Evolutionary conservation across 73 alveolate species (phyloP).

Genomic region (Diophrys sp.): DNA sequence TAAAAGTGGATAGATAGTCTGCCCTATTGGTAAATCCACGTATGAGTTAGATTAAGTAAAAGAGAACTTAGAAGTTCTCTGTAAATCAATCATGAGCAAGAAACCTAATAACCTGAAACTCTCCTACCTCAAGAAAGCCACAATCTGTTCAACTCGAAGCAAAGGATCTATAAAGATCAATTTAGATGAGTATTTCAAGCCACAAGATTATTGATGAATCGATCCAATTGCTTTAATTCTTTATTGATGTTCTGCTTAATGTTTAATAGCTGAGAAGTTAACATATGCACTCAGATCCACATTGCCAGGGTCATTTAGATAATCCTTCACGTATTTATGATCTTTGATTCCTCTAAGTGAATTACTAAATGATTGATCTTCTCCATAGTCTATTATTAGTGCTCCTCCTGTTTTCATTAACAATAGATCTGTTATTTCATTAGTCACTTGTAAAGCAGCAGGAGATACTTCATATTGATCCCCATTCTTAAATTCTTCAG

Average conservation of each 20-base stretch:
- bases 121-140: too few relatives aligned
- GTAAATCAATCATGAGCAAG: too few relatives aligned
- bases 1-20: too few relatives aligned
- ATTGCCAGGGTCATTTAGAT: constrained; percentile 72
- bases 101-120: too few relatives aligned
- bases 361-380: constrained; percentile 67
- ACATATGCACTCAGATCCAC: constrained; percentile 86
- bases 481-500: constrained; percentile 62
- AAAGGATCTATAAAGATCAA: too few relatives aligned
- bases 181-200: too few relatives aligned
- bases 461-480: constrained; percentile 81
- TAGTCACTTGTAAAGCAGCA: constrained; percentile 30
- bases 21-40: too few relatives aligned
- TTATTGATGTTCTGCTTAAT: constrained; percentile 45
- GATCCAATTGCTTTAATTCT: constrained; percentile 42
- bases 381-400: constrained; percentile 87
- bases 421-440: constrained; percentile 56
- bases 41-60: too few relatives aligned
- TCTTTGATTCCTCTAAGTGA: constrained; percentile 73
- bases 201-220: constrained; percentile 75
- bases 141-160: too few relatives aligned
- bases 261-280: constrained; percentile 64
- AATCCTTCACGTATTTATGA: constrained; percentile 66
- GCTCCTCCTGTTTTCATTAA: constrained; percentile 64
- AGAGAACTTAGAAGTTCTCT: too few relatives aligned